Percentiles rank a stretch among this genome's conserved stretches.
Evolutionary conservation across 108 stramenopile genomes (phyloP).

Genomic region (Nitzschia putrida): DNA sequence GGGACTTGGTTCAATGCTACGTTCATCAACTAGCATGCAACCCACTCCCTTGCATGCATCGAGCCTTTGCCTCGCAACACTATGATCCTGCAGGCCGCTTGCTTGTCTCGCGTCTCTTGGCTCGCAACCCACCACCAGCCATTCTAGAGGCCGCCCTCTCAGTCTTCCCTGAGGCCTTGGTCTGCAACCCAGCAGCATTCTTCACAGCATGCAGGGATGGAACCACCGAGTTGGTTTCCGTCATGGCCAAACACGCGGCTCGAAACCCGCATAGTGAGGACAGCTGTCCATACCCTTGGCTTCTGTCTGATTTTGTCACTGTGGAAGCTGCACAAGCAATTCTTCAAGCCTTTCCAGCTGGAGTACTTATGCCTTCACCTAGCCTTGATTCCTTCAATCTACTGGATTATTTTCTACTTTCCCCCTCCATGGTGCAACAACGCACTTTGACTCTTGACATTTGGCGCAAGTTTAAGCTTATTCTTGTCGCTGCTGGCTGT

Average conservation of each 20-base stretch:
- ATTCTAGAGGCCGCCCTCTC: slow-evolving; percentile 18
- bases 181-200: slow-evolving; percentile 32
- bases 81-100: slow-evolving; percentile 30
- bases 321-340: slow-evolving; percentile 8
- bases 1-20: slow-evolving; percentile 6
- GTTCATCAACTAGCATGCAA: slow-evolving; percentile 4
- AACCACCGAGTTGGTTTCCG: not conserved
- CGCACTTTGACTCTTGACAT: slow-evolving; percentile 6
- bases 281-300: slow-evolving; percentile 35
- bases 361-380: slow-evolving; percentile 8
- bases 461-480: slow-evolving; percentile 35
- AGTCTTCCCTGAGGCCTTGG: slow-evolving; percentile 20
- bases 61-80: not conserved
- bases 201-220: slow-evolving; percentile 22
- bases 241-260: slow-evolving; percentile 7
- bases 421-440: slow-evolving; percentile 11
- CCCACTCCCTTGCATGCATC: not conserved
- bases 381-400: slow-evolving; percentile 8
- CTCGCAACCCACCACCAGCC: slow-evolving; percentile 12
- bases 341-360: slow-evolving; percentile 16
- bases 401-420: slow-evolving; percentile 19
- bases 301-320: slow-evolving; percentile 15
- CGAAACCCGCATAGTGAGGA: not conserved
- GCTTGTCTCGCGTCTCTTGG: slow-evolving; percentile 9
- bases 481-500: slow-evolving; percentile 28